Base-by-base conservation (phyloP, 306 rosid genomes). In the Prosopis cineraria region DNA sequence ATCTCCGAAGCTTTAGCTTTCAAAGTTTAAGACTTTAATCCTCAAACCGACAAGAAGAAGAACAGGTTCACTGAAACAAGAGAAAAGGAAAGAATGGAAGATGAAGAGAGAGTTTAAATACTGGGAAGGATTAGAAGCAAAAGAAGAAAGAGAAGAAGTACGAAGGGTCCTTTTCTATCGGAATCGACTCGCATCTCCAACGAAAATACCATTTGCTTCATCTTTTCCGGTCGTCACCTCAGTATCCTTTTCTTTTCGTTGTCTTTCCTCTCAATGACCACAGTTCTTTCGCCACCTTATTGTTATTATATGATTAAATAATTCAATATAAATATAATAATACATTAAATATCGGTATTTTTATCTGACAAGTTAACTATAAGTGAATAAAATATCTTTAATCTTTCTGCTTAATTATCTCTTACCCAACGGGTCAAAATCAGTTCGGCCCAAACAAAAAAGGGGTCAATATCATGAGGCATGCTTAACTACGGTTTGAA, bases 101-200 rank as follows among this genome's bases (percentile, higher is more conserved):
- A 70, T 48, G 44, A 44, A 63, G 37, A 60, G 37, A 72, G n/a
- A 59, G 37, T 76, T 74, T 87, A 89, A 82, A 92, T 86, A 80
- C 81, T 68, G 75, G 84, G 97, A 43, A 94, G 91, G 81, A 90
- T 85, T 78, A 90, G 93, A 89, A 92, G 88, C 70, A 88, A 85
- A 73, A 88, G 95, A 17, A 87, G 87, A 74, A 89, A 84, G 86
- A 84, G 89, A 74, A 85, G 87, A 84, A 90, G 95, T 76, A 87
- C 82, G 82, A 84, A 90, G 90, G 87, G 82, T 88, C 87, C 96
- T 80, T 91, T 91, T 91, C 86, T 82, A 80, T 72, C 84, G 85
- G 94, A 86, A 77, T 45, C 81, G 56, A 88, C 97, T 89, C 89
- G 93, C 85, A 85, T 94, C 92, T 85, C 90, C 69, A 24, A 9